Percentiles rank a stretch among this genome's conserved stretches.
These are phyloP conservation scores for Mycena chlorophos DNA, from an alignment of 768 basidiomycete genomes.

Conservation along the genomic window DNA sequence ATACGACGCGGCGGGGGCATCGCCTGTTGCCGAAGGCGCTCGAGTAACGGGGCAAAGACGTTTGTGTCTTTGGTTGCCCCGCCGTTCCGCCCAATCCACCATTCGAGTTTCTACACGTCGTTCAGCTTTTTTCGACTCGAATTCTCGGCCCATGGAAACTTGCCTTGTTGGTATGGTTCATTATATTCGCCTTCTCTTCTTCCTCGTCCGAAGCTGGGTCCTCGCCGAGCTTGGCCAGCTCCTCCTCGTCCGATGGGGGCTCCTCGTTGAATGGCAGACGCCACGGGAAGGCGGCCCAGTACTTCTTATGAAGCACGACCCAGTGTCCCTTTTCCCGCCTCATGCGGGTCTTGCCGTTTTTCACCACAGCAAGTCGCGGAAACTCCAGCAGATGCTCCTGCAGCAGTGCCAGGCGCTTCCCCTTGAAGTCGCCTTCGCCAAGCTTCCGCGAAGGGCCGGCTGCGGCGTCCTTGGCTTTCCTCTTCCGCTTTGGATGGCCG, in stretches of 20 bases:
- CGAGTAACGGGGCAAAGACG: background rate
- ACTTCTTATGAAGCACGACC: background rate
- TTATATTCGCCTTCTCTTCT: background rate
- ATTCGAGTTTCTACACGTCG: background rate
- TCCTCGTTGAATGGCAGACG: background rate
- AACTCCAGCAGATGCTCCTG: too few relatives aligned
- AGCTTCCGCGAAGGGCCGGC: background rate
- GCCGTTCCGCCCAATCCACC: background rate
- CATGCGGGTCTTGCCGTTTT: too few relatives aligned
- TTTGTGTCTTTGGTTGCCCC: background rate
- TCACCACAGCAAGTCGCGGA: too few relatives aligned
- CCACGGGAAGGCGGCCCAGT: background rate
- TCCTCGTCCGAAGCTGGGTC: background rate
- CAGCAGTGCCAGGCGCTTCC: too few relatives aligned
- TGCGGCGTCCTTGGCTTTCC: background rate
- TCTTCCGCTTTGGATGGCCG: background rate
- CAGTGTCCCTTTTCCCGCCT: background rate
- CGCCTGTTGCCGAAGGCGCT: background rate
- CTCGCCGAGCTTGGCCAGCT: background rate
- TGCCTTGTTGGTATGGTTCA: background rate
- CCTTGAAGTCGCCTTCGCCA: too few relatives aligned
- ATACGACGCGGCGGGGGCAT: background rate
- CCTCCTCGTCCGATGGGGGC: background rate
- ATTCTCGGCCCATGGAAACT: background rate
- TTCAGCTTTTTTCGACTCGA: background rate